Percentiles rank a stretch among this genome's conserved stretches.
phyloP scores from a whole-genome alignment of 192 early-diverging fungal species.

The Coemansia sp. region DNA sequence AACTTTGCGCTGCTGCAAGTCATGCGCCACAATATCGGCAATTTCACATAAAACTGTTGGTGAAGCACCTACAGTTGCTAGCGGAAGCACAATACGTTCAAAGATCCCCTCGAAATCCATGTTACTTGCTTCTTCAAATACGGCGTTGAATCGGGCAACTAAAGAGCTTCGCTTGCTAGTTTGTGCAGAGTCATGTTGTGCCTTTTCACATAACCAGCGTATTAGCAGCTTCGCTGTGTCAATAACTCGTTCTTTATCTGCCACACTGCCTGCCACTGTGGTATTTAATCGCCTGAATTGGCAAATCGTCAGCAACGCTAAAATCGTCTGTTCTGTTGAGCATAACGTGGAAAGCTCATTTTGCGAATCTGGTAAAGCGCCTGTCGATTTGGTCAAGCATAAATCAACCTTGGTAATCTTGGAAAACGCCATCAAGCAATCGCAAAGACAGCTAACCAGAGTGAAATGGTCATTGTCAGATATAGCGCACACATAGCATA shows the following conservation, averaged over 20 bases:
- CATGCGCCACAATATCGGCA: conserved; percentile 16
- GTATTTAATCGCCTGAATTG: conserved; percentile 3
- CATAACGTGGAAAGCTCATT: conserved; percentile 7
- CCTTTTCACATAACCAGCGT: conserved; percentile 7
- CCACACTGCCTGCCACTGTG: background rate
- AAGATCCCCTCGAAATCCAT: conserved; percentile 4
- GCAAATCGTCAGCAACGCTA: conserved; percentile 28
- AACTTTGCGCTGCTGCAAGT: conserved; percentile 11
- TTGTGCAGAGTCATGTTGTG: background rate
- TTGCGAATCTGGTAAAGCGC: background rate
- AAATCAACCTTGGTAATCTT: background rate
- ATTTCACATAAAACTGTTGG: conserved; percentile 25
- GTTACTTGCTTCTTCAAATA: conserved; percentile 6
- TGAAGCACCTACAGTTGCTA: conserved; percentile 33
- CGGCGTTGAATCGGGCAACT: conserved; percentile 23
- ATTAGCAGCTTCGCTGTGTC: conserved; percentile 11
- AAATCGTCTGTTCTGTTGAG: conserved; percentile 11
- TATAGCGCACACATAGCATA: conserved; percentile 9
- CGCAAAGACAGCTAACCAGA: conserved; percentile 10
- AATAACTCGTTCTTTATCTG: background rate
- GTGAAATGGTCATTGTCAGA: background rate
- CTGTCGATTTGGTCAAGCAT: too few relatives aligned
- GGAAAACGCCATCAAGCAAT: conserved; percentile 18
- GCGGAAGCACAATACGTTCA: conserved; percentile 27
- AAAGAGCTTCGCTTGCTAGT: conserved; percentile 22